Conservation (phyloP, 345 rosid species). For the Rhodamnia rubescens region DNA sequence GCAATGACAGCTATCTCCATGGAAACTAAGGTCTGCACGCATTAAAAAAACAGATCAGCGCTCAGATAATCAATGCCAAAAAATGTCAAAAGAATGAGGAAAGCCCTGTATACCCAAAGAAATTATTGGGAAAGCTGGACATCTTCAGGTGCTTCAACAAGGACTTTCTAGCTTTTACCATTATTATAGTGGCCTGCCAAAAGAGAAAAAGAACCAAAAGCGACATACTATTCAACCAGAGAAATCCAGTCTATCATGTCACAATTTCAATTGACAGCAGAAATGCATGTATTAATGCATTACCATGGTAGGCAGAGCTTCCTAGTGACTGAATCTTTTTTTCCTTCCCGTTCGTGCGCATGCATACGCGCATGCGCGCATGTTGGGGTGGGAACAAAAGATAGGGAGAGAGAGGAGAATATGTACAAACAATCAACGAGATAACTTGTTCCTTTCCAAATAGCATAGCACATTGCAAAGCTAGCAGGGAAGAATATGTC, state of each 20-base stretch:
- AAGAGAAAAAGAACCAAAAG: background rate
- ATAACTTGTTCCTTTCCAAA: background rate
- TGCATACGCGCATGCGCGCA: too few relatives aligned
- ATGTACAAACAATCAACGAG: background rate
- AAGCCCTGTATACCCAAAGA: background rate
- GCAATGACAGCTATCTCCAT: background rate
- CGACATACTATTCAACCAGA: background rate
- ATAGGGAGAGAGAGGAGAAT: background rate
- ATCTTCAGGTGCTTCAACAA: background rate
- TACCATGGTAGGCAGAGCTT: background rate
- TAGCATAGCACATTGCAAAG: background rate
- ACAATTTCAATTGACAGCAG: background rate
- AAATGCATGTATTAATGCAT: background rate
- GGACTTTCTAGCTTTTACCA: too few relatives aligned
- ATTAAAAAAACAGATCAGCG: background rate
- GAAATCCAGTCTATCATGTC: background rate
- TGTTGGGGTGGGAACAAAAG: background rate
- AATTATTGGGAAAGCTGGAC: background rate
- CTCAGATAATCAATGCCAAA: background rate
- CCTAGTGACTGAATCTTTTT: background rate
- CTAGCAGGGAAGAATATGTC: background rate
- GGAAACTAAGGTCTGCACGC: background rate
- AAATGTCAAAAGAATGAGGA: background rate
- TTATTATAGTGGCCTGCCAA: background rate
- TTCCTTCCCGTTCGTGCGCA: background rate